Percentiles rank a stretch among this genome's conserved stretches.
Conservation (phyloP, 2,329 filamentous ascomycete species). For the Alternaria sp. region DNA sequence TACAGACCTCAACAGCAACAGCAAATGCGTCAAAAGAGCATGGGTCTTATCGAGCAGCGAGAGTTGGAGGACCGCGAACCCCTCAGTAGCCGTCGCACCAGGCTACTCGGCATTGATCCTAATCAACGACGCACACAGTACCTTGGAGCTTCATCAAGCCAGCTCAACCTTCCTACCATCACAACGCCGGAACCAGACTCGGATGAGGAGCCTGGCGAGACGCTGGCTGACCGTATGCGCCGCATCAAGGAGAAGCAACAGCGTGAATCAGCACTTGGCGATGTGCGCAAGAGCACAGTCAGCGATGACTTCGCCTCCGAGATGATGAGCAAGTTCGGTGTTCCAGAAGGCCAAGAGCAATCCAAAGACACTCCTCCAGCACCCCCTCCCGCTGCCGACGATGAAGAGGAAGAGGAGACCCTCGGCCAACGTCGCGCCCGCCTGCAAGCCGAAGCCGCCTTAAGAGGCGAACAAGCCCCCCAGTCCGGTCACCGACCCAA, state of each 20-base stretch:
- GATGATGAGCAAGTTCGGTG: constrained; percentile 61
- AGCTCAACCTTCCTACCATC: constrained; percentile 38
- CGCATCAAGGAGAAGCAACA: constrained; percentile 67
- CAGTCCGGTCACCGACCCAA: constrained; percentile 37
- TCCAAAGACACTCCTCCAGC: constrained; percentile 34
- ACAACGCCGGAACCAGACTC: constrained; percentile 36
- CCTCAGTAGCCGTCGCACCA: constrained; percentile 75
- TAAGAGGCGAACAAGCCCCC: constrained; percentile 44
- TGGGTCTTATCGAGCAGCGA: constrained; percentile 79
- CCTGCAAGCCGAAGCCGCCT: constrained; percentile 73
- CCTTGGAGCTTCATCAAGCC: constrained; percentile 27
- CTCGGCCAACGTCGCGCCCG: constrained; percentile 77
- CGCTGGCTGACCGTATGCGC: constrained; percentile 69
- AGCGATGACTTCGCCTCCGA: constrained; percentile 72
- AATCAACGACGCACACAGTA: constrained; percentile 26
- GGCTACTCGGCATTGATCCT: constrained; percentile 68
- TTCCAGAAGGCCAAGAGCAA: constrained; percentile 23
- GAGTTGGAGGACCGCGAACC: constrained; percentile 94
- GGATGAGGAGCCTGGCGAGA: constrained; percentile 63
- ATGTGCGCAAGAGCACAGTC: constrained; percentile 58
- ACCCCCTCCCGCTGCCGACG: constrained; percentile 18
- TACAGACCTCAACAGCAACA: constrained; percentile 61
- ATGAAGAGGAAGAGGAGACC: constrained; percentile 68
- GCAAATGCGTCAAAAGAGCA: constrained; percentile 63
- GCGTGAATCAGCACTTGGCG: constrained; percentile 51